Conservation (phyloP, 176 grass and related monocot genomes). For the Saccharum officinarum region DNA sequence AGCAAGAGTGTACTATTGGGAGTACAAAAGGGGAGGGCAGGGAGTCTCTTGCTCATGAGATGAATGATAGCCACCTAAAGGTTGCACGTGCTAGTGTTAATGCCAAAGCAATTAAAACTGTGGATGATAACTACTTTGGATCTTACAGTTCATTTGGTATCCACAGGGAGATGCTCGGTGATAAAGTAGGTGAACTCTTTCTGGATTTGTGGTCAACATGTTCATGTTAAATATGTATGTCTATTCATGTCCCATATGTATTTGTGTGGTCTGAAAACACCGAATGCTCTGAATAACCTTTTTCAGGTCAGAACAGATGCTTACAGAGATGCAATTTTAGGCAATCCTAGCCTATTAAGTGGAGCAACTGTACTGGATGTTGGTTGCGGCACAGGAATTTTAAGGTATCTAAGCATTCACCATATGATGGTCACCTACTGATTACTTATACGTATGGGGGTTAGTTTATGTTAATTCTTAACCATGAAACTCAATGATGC, state of each 20-base stretch:
- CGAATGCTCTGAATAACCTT: background rate
- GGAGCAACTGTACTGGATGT: constrained; percentile 83
- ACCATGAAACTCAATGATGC: background rate
- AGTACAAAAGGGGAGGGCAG: background rate
- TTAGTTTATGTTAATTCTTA: constrained; percentile 18
- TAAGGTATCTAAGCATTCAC: constrained; percentile 55
- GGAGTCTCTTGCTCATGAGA: constrained; percentile 24
- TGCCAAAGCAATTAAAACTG: constrained; percentile 65
- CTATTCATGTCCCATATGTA: background rate
- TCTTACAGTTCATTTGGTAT: constrained; percentile 91
- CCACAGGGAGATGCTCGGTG: constrained; percentile 94
- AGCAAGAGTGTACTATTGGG: constrained; percentile 27
- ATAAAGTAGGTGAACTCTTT: constrained; percentile 63
- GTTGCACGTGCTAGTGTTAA: constrained; percentile 50
- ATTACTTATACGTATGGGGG: background rate
- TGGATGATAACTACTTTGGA: constrained; percentile 91
- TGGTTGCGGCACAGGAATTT: constrained; percentile 95
- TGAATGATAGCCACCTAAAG: constrained; percentile 57
- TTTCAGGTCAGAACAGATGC: constrained; percentile 88
- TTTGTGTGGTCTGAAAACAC: background rate
- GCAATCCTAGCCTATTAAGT: constrained; percentile 73
- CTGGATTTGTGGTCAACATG: background rate
- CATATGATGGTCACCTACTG: background rate
- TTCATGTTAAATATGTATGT: background rate
- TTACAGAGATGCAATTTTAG: constrained; percentile 83